Conservation (phyloP, 495 filamentous ascomycete genomes). For the Cenococcum geophilum region DNA sequence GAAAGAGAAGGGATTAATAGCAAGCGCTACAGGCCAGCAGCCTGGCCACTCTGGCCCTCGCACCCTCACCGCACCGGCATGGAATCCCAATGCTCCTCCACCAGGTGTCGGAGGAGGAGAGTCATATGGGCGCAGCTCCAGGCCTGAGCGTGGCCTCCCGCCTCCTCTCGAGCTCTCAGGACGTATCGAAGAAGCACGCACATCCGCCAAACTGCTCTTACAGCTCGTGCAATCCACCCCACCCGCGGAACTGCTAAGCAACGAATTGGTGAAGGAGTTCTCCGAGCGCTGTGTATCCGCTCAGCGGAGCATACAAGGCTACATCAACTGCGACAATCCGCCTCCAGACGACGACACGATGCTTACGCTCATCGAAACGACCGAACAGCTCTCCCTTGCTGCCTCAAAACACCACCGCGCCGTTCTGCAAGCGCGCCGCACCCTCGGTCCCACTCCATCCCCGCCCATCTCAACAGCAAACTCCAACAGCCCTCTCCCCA, state of each 20-base stretch:
- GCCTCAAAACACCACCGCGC: slow-evolving; percentile 75
- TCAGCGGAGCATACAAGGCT: slow-evolving; percentile 68
- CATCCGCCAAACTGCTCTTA: slow-evolving; percentile 79
- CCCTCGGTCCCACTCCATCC: slow-evolving; percentile 28
- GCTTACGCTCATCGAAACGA: slow-evolving; percentile 86
- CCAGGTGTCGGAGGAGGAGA: neutral
- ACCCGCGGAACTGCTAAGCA: slow-evolving; percentile 61
- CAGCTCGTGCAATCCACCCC: slow-evolving; percentile 85
- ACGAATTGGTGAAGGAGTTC: slow-evolving; percentile 91
- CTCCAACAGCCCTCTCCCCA: neutral
- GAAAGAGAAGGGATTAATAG: slow-evolving; percentile 61
- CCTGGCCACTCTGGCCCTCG: slow-evolving; percentile 10
- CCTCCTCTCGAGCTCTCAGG: slow-evolving; percentile 71
- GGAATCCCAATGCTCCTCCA: slow-evolving; percentile 15
- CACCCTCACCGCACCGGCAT: slow-evolving; percentile 29
- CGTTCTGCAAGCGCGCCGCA: slow-evolving; percentile 59
- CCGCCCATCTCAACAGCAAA: slow-evolving; percentile 23
- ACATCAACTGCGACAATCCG: slow-evolving; percentile 73
- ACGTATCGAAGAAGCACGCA: slow-evolving; percentile 82
- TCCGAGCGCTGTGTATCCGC: slow-evolving; percentile 77
- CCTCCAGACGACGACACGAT: slow-evolving; percentile 87
- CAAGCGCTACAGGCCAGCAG: slow-evolving; percentile 17
- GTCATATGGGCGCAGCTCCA: slow-evolving; percentile 25
- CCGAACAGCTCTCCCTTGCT: slow-evolving; percentile 75
- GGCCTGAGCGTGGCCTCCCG: slow-evolving; percentile 52